These are phyloP conservation scores for Candida gorgasii DNA, from an alignment of 805 yeast genomes.

Conservation along the genomic window DNA sequence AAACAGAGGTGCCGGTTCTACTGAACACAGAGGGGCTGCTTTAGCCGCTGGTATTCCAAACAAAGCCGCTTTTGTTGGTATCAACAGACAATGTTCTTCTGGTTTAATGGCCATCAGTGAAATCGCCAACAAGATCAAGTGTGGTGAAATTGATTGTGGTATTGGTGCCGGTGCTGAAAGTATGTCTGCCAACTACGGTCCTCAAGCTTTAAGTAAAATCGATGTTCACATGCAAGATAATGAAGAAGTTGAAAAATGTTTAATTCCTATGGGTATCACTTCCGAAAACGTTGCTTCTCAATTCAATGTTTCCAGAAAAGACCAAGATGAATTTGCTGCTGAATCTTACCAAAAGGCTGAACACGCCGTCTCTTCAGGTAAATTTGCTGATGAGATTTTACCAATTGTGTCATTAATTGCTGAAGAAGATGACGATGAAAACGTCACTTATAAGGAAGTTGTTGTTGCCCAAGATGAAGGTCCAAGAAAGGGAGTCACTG, in stretches of 20 bases:
- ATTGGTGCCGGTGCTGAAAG: constrained; percentile 92
- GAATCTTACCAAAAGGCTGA: constrained; percentile 83
- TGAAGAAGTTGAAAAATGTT: constrained; percentile 57
- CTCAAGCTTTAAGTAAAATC: constrained; percentile 61
- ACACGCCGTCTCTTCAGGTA: constrained; percentile 65
- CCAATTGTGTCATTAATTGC: constrained; percentile 68
- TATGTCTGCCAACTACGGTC: constrained; percentile 90
- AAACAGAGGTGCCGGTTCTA: constrained; percentile 91
- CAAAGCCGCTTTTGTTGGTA: constrained; percentile 72
- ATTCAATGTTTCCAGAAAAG: constrained; percentile 62
- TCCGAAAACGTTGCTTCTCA: constrained; percentile 83
- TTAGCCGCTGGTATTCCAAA: constrained; percentile 90
- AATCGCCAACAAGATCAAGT: constrained; percentile 81
- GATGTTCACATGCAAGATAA: constrained; percentile 35
- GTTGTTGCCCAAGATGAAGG: constrained; percentile 79
- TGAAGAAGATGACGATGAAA: constrained; percentile 60
- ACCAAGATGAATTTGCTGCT: constrained; percentile 91
- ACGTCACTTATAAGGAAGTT: constrained; percentile 41
- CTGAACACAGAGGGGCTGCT: constrained; percentile 89
- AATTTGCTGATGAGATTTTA: constrained; percentile 85
- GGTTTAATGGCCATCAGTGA: constrained; percentile 90
- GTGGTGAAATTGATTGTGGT: constrained; percentile 90
- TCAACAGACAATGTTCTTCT: constrained; percentile 94
- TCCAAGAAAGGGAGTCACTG: constrained; percentile 83
- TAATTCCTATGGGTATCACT: constrained; percentile 95